These are phyloP conservation scores for Ophiostoma australiae DNA, from an alignment of 2,329 filamentous ascomycete species.

Conservation along the genomic window DNA sequence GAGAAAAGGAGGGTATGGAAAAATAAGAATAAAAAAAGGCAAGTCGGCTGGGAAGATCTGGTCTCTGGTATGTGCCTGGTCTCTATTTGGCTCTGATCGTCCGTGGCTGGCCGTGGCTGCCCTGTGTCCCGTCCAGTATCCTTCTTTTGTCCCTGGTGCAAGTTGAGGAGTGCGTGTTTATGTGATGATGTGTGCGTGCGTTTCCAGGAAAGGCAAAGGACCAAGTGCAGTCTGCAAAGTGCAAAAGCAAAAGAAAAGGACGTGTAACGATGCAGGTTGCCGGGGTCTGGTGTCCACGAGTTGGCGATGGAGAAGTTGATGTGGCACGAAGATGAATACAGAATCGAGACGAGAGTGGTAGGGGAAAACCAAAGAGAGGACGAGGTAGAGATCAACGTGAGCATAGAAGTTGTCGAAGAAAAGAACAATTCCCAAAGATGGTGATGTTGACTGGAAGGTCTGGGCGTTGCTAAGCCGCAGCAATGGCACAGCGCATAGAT, in stretches of 20 bases:
- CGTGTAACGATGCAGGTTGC: constrained; percentile 23
- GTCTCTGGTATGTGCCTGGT: constrained; percentile 13
- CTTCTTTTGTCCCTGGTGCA: constrained; percentile 12
- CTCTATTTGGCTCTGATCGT: background rate
- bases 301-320: background rate
- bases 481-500: constrained; percentile 1
- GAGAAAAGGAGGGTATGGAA: constrained; percentile 26
- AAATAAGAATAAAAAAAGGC: background rate
- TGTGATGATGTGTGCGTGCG: background rate
- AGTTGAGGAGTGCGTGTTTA: background rate
- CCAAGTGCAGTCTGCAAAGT: background rate
- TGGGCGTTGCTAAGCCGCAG: background rate
- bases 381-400: background rate
- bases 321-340: background rate
- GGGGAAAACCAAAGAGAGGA: background rate
- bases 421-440: background rate
- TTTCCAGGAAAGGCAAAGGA: background rate
- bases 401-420: background rate
- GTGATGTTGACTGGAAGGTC: background rate
- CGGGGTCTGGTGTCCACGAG: constrained; percentile 16
- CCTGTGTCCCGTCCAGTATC: background rate
- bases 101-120: constrained; percentile 5
- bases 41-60: background rate
- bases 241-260: background rate
- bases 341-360: background rate